Base-by-base conservation (phyloP, 306 rosid genomes). In the Rosa chinensis region DNA sequence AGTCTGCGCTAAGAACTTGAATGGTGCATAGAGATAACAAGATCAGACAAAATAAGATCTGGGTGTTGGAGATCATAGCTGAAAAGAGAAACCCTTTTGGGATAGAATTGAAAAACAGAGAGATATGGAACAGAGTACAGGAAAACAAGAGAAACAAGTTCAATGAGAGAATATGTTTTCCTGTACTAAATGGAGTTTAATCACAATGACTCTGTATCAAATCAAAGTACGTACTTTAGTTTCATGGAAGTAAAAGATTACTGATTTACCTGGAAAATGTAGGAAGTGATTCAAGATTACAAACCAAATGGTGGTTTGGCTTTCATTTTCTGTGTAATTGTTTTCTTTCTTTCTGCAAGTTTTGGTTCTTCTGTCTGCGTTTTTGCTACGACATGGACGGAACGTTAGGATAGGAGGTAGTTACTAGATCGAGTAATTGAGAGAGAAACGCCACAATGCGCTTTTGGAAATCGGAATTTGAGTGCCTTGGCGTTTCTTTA, bases 41-140 rank as follows among this genome's bases (percentile, higher is more conserved):
- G 1, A 85, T 13, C 10, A 85, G 25, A 66, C 70, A 77, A 62
- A 81, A 55, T 32, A 80, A 20, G 66, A 25, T 53, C 18, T 44
- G 75, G 78, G 75, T 66, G 20, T 58, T 74, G 56, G 72, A 64
- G 70, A 28, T 71, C 91, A 88, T 85, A 44, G 78, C 82, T 80
- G 8, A 40, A 58, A 63, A 53, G 52, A 13, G 49, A 53, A 17
- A 23, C 39, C 56, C 44, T 63, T 58, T 72, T 40, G 47, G 44
- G 70, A 48, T 62, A 52, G 67, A 10, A 14, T 2, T 47, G 47
- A 70, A 10, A 71, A 69, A 28, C 39, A 20, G 20, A 35, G 18
- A 43, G 39, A 20, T 25, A 10, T 5, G 25, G 55, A 39, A 63
- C 80, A 39, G 68, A 58, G 61, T 43, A 73, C 14, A 37, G 35